These are phyloP conservation scores for Pachysandra terminalis DNA, from an alignment of 164 flowering plant species.

Conservation along the genomic window DNA sequence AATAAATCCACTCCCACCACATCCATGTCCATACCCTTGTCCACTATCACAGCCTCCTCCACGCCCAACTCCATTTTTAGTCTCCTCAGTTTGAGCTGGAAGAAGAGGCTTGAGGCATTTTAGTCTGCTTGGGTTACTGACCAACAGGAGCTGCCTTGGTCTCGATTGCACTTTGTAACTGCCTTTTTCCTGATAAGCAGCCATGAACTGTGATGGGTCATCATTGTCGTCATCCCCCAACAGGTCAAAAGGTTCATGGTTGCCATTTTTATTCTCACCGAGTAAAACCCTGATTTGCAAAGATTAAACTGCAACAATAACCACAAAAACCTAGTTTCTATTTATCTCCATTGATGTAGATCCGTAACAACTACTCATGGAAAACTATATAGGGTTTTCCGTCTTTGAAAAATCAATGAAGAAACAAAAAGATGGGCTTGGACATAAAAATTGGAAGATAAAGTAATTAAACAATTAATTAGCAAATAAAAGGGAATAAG, in stretches of 20 bases:
- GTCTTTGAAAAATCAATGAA: too few relatives aligned
- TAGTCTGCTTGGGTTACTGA: conserved; percentile 35
- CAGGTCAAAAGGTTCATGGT: conserved; percentile 46
- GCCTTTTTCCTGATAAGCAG: conserved; percentile 24
- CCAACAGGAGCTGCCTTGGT: conserved; percentile 11
- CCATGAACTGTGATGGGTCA: conserved; percentile 40
- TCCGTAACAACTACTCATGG: too few relatives aligned
- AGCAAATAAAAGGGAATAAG: too few relatives aligned
- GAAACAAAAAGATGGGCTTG: too few relatives aligned
- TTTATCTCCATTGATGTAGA: conserved; percentile 16
- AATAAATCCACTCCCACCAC: conserved; percentile 34
- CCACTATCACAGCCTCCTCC: conserved; percentile 52
- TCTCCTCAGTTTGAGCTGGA: conserved; percentile 76
- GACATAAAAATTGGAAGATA: too few relatives aligned
- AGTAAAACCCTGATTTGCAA: not conserved
- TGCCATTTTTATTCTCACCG: conserved; percentile 36
- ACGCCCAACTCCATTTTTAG: conserved; percentile 43
- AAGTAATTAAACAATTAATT: too few relatives aligned
- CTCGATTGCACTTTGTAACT: conserved; percentile 25
- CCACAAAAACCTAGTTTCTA: conserved; percentile 11
- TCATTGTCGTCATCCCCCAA: conserved; percentile 47
- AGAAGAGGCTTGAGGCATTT: conserved; percentile 77
- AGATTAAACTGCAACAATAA: conserved; percentile 3
- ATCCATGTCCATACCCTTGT: conserved; percentile 30
- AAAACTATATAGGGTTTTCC: too few relatives aligned